A percentile compares a stretch with the other conserved stretches of the same genome.
phyloP scores from a whole-genome alignment of 805 yeast species.

The Jamesozyma hellenica region DNA sequence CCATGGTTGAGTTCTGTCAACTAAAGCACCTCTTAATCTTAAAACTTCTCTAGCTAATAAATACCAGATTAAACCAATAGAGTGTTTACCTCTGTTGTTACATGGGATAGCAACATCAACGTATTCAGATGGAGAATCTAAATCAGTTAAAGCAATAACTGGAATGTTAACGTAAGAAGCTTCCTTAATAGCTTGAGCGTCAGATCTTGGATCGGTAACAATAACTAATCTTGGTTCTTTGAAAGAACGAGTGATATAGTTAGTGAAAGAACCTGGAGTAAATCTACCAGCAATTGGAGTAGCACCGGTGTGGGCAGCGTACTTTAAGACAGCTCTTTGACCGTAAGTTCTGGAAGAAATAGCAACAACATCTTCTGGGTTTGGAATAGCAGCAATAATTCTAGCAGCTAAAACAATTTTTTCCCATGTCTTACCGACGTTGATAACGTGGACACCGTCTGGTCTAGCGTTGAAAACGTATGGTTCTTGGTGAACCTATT shows the following conservation, averaged over 20 bases:
- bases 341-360: conserved; percentile 99
- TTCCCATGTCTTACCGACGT: conserved; percentile 99
- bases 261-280: conserved; percentile 99
- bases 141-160: conserved; percentile 96
- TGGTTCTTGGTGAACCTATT: conserved; percentile 14
- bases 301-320: conserved; percentile 99
- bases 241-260: conserved; percentile 99
- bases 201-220: conserved; percentile 99
- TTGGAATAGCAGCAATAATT: conserved; percentile 98
- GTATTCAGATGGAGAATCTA: conserved; percentile 97
- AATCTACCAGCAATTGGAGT: conserved; percentile 99
- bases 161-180: conserved; percentile 99
- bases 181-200: conserved; percentile 99
- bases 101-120: conserved; percentile 99
- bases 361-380: conserved; percentile 96
- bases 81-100: conserved; percentile 99
- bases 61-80: conserved; percentile 99
- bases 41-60: conserved; percentile 97
- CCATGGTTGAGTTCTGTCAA: conserved; percentile 96
- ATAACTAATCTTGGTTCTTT: conserved; percentile 99
- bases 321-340: conserved; percentile 99
- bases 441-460: conserved; percentile 98
- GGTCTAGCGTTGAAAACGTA: conserved; percentile 97
- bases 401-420: conserved; percentile 98
- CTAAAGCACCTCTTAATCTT: conserved; percentile 95